Percentiles rank a stretch among this genome's conserved stretches.
phyloP scores from a whole-genome alignment of 2,329 filamentous ascomycete species.

The Teratosphaeria zuluensis region DNA sequence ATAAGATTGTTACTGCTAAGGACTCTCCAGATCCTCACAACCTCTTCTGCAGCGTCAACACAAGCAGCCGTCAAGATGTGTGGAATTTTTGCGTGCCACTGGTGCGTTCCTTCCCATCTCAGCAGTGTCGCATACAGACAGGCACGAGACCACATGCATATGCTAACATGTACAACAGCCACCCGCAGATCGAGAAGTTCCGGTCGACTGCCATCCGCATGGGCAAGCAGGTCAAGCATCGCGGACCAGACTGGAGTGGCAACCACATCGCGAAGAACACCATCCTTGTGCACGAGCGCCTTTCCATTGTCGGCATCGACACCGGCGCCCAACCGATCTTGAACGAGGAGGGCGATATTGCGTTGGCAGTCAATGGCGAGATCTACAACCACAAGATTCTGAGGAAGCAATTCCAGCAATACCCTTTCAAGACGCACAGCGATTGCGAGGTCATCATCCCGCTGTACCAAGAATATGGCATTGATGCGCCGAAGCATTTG shows the following conservation, averaged over 20 bases:
- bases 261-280: constrained; percentile 85
- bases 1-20: not conserved
- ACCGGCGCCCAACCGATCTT: constrained; percentile 91
- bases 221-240: constrained; percentile 91
- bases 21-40: not conserved
- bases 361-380: constrained; percentile 96
- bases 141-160: not conserved
- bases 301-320: constrained; percentile 96
- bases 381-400: constrained; percentile 99
- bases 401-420: constrained; percentile 75
- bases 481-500: constrained; percentile 84
- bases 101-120: constrained; percentile 39
- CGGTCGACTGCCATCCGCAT: constrained; percentile 90
- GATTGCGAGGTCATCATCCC: constrained; percentile 99
- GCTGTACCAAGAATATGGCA: constrained; percentile 83
- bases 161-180: constrained; percentile 37
- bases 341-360: constrained; percentile 79
- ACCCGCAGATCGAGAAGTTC: constrained; percentile 92
- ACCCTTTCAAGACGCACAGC: constrained; percentile 97
- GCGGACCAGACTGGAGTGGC: constrained; percentile 94
- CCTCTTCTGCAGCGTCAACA: not conserved
- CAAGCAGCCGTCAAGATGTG: constrained; percentile 58
- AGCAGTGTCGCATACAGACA: not conserved
- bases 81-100: constrained; percentile 93
- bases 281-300: constrained; percentile 92